These are phyloP conservation scores for Hymenotorrendiella dingleyae DNA, from an alignment of 2,329 filamentous ascomycete species.

Conservation along the genomic window DNA sequence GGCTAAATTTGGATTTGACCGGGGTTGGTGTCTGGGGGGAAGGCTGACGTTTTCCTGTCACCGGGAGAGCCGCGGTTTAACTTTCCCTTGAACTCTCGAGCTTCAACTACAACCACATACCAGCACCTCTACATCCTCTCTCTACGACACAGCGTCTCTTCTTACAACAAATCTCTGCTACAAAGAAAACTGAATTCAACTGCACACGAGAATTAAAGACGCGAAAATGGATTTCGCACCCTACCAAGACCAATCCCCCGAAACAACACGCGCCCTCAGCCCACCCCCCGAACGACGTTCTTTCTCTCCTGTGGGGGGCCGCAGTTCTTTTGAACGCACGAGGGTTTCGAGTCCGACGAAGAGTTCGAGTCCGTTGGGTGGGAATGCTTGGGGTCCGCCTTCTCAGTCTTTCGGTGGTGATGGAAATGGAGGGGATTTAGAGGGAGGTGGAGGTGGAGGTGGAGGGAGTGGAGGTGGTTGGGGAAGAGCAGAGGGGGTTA, in stretches of 20 bases:
- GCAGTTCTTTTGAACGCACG: constrained; percentile 50
- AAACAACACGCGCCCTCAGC: constrained; percentile 74
- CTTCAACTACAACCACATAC: too few relatives aligned
- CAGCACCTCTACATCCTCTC: too few relatives aligned
- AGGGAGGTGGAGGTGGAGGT: neutral
- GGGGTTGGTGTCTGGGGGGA: too few relatives aligned
- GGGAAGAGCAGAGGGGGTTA: constrained; percentile 1
- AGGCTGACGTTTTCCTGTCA: too few relatives aligned
- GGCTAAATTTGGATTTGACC: too few relatives aligned
- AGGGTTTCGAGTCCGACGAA: constrained; percentile 37
- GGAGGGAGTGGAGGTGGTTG: neutral
- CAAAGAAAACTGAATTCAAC: too few relatives aligned
- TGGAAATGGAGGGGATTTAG: constrained; percentile 7
- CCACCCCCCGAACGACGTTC: constrained; percentile 42
- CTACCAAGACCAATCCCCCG: constrained; percentile 88
- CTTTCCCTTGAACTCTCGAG: too few relatives aligned
- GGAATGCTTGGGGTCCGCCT: constrained; percentile 23
- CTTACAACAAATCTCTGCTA: too few relatives aligned
- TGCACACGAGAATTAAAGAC: too few relatives aligned
- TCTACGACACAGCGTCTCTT: too few relatives aligned
- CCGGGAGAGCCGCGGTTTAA: too few relatives aligned
- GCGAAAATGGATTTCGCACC: constrained; percentile 82
- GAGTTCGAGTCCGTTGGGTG: constrained; percentile 32
- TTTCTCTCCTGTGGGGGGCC: constrained; percentile 22
- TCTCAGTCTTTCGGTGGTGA: constrained; percentile 15